A percentile compares a stretch with the other conserved stretches of the same genome.
These are phyloP conservation scores for Polymyxa betae DNA, from an alignment of 208 protist genomes.

Conservation along the genomic window DNA sequence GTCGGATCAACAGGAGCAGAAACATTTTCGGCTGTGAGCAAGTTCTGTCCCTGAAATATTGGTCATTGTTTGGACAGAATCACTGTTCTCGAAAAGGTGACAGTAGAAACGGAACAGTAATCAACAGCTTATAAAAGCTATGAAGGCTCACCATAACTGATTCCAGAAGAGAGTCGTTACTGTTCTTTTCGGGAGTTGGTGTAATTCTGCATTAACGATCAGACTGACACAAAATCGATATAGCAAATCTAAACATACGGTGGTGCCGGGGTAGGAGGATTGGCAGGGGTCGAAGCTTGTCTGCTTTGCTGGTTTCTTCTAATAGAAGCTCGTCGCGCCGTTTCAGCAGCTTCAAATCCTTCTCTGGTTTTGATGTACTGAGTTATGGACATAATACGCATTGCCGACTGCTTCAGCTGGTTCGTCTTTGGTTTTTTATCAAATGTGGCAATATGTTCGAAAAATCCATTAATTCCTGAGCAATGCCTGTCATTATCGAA, in stretches of 20 bases:
- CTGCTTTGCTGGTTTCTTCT: not conserved
- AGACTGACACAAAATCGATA: too few species aligned
- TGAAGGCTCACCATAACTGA: too few species aligned
- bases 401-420: not conserved
- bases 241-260: too few species aligned
- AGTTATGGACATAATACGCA: not conserved
- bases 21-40: not conserved
- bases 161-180: too few species aligned
- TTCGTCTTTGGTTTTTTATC: not conserved
- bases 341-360: slow-evolving; percentile 41
- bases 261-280: too few species aligned
- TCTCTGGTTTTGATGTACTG: slow-evolving; percentile 4
- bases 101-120: too few species aligned
- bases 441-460: slow-evolving; percentile 44
- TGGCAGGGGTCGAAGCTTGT: too few species aligned
- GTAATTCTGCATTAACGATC: too few species aligned
- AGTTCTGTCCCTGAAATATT: not conserved
- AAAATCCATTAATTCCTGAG: slow-evolving; percentile 29
- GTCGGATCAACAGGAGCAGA: not conserved
- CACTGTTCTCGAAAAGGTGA: too few species aligned
- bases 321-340: not conserved
- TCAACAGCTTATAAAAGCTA: too few species aligned
- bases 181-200: too few species aligned
- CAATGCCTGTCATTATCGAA: not conserved
- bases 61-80: too few species aligned